phyloP scores from a whole-genome alignment of 805 yeast species.

The Brettanomyces naardenensis region DNA sequence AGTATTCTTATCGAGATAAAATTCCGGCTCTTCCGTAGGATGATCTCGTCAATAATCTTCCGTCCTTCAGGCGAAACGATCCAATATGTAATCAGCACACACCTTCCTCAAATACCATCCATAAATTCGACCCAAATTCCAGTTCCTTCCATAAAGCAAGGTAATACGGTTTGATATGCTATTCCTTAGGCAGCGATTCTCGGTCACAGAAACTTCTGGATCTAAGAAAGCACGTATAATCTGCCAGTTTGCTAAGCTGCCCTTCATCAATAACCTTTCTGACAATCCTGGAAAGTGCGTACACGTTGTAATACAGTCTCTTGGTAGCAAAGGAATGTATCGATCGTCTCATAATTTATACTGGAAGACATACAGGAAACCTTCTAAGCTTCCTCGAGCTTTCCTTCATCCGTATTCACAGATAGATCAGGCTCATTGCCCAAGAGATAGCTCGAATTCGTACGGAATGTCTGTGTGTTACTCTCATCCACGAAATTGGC shows the following conservation, averaged over 20 bases:
- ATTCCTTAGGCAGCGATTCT: background rate
- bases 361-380: no score
- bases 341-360: no score
- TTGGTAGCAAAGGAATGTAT: background rate
- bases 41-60: constrained; percentile 2
- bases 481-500: background rate
- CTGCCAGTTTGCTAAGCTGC: background rate
- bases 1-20: constrained; percentile 1
- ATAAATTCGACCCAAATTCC: background rate
- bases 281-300: background rate
- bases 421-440: background rate
- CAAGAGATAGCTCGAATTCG: background rate
- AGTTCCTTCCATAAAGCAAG: background rate
- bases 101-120: background rate
- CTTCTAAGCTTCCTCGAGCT: background rate
- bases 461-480: no score
- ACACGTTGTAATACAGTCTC: background rate
- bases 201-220: background rate
- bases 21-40: constrained; percentile 4
- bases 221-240: background rate
- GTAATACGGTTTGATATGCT: background rate
- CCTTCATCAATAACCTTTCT: background rate
- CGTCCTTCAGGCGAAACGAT: background rate
- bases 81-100: background rate
- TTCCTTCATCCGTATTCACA: background rate